phyloP scores from a whole-genome alignment of 2,329 filamentous ascomycete genomes.

The Penicillium sp. region DNA sequence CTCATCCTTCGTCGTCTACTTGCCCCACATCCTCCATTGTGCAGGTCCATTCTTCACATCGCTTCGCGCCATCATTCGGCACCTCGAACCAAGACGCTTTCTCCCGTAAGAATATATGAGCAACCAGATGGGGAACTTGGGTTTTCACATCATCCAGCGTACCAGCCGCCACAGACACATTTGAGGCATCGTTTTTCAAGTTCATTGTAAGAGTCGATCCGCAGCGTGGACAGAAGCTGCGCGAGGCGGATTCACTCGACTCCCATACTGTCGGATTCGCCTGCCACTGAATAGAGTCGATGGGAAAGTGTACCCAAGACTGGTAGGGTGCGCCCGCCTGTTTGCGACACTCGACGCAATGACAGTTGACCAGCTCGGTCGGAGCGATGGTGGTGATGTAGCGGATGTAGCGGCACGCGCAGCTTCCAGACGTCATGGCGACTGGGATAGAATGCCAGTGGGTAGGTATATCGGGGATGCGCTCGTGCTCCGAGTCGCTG shows the following conservation, averaged over 20 bases:
- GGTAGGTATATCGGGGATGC: background rate
- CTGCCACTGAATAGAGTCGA: conserved; percentile 33
- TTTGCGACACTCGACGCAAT: conserved; percentile 52
- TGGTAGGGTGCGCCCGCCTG: conserved; percentile 48
- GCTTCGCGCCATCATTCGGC: conserved; percentile 36
- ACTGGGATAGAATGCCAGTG: background rate
- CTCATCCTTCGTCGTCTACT: background rate
- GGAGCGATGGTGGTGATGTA: conserved; percentile 43
- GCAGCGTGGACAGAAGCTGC: conserved; percentile 48
- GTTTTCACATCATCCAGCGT: conserved; percentile 40
- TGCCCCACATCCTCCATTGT: no score
- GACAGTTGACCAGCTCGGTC: conserved; percentile 41
- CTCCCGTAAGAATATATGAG: conserved; percentile 49
- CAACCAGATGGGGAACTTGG: conserved; percentile 21
- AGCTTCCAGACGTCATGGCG: conserved; percentile 41
- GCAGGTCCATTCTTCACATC: conserved; percentile 29
- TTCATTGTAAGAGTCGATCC: conserved; percentile 49
- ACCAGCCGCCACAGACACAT: conserved; percentile 39
- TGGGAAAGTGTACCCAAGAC: conserved; percentile 42
- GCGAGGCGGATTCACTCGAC: conserved; percentile 43
- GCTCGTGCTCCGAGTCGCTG: no score
- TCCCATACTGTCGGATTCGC: conserved; percentile 33
- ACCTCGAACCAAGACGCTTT: conserved; percentile 41
- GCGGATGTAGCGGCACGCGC: conserved; percentile 44
- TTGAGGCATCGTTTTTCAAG: conserved; percentile 34